phyloP scores from a whole-genome alignment of 768 basidiomycete species.

The Russula sp. region DNA sequence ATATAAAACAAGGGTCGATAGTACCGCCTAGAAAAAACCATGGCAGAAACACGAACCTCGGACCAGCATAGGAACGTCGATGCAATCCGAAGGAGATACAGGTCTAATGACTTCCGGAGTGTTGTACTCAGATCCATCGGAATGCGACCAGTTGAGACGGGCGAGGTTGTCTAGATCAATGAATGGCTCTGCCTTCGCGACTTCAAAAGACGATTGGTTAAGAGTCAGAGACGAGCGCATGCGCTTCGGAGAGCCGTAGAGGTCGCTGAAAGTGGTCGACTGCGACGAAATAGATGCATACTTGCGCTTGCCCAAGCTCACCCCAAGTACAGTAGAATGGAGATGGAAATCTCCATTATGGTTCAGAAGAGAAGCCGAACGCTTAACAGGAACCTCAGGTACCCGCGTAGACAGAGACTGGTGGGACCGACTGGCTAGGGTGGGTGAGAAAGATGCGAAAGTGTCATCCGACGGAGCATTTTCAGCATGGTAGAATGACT shows the following conservation, averaged over 20 bases:
- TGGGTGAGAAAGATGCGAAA: neutral
- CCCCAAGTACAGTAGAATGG: neutral
- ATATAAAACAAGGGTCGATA: too few relatives aligned
- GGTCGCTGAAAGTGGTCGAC: constrained; percentile 35
- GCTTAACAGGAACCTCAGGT: constrained; percentile 8
- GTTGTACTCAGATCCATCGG: neutral
- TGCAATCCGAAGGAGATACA: neutral
- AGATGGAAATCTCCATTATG: neutral
- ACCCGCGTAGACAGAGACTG: neutral
- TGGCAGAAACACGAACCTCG: constrained; percentile 2
- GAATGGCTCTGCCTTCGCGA: constrained; percentile 28
- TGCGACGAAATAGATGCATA: constrained; percentile 7
- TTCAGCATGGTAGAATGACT: neutral
- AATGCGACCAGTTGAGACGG: neutral
- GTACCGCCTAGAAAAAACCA: neutral
- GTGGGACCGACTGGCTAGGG: neutral
- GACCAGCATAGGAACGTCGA: neutral
- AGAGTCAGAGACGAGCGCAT: constrained; percentile 39
- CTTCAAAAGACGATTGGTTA: constrained; percentile 33
- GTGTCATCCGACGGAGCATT: neutral
- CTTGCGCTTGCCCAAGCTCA: constrained; percentile 15
- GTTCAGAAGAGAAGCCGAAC: constrained; percentile 4
- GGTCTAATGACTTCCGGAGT: neutral
- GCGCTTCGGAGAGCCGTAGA: constrained; percentile 39
- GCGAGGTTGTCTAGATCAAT: constrained; percentile 11